These are phyloP conservation scores for Neonectria faginata DNA, from an alignment of 2,329 filamentous ascomycete species.

Conservation along the genomic window DNA sequence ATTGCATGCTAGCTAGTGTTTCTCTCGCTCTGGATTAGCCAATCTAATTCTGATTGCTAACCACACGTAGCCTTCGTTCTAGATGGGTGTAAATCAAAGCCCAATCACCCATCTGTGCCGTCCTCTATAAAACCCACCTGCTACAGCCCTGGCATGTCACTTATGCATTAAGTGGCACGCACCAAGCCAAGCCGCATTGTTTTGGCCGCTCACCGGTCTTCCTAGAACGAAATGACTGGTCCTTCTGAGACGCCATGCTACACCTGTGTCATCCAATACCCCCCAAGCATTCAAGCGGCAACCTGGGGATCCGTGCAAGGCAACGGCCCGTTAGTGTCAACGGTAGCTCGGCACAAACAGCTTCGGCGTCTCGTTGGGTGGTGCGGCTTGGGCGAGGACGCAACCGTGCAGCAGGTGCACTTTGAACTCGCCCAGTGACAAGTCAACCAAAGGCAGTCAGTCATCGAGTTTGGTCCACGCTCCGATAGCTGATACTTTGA, in stretches of 20 bases:
- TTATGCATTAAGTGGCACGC: background rate
- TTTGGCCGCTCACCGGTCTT: conserved; percentile 6
- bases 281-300: conserved; percentile 19
- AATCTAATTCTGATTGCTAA: background rate
- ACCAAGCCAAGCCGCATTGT: conserved; percentile 2
- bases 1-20: background rate
- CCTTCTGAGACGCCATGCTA: conserved; percentile 14
- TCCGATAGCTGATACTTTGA: background rate
- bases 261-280: conserved; percentile 17
- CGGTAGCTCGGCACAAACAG: background rate
- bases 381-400: conserved; percentile 20
- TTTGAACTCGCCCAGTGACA: conserved; percentile 29
- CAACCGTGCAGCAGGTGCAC: conserved; percentile 25
- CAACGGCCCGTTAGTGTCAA: conserved; percentile 29
- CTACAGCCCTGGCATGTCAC: background rate
- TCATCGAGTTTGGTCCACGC: conserved; percentile 10
- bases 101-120: background rate
- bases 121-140: background rate
- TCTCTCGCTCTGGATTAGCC: background rate
- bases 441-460: conserved; percentile 13
- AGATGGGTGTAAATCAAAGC: background rate
- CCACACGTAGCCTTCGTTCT: background rate
- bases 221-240: conserved; percentile 19
- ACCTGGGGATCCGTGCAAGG: conserved; percentile 32
- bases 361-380: conserved; percentile 16